Conservation (phyloP, 2,329 filamentous ascomycete species). For the Colletotrichum sp. region DNA sequence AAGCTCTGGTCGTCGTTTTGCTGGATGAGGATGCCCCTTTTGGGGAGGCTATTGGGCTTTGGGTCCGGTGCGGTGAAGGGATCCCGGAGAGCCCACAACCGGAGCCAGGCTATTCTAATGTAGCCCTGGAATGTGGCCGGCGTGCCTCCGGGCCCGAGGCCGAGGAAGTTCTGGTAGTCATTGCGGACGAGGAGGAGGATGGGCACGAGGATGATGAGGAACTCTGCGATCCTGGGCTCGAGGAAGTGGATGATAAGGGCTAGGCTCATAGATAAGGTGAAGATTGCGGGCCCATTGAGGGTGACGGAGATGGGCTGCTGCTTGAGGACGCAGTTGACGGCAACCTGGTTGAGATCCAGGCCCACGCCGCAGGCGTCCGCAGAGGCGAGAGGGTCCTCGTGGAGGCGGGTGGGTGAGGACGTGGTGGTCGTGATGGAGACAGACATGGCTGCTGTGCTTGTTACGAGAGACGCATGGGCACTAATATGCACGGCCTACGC, state of each 20-base stretch:
- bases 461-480: slow-evolving; percentile 15
- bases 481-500: slow-evolving; percentile 21
- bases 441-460: slow-evolving; percentile 16
- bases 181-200: slow-evolving; percentile 61
- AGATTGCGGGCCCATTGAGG: slow-evolving; percentile 54
- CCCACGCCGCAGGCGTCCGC: slow-evolving; percentile 12
- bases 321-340: slow-evolving; percentile 33
- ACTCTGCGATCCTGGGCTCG: slow-evolving; percentile 51
- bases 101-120: slow-evolving; percentile 73
- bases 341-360: slow-evolving; percentile 43
- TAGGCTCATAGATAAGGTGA: slow-evolving; percentile 48
- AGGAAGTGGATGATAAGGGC: slow-evolving; percentile 58
- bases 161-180: slow-evolving; percentile 78
- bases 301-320: slow-evolving; percentile 59
- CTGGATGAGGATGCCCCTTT: slow-evolving; percentile 61
- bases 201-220: slow-evolving; percentile 56
- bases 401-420: neutral
- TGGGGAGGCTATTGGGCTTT: slow-evolving; percentile 55
- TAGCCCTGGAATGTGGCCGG: slow-evolving; percentile 78
- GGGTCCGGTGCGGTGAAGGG: slow-evolving; percentile 66
- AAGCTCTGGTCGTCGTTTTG: neutral
- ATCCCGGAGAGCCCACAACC: slow-evolving; percentile 73
- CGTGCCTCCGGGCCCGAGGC: slow-evolving; percentile 81
- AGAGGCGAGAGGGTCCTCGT: slow-evolving; percentile 5
- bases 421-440: slow-evolving; percentile 17